These are phyloP conservation scores for Conidiobolus coronatus DNA, from an alignment of 371 early-diverging fungal genomes.

Conservation along the genomic window DNA sequence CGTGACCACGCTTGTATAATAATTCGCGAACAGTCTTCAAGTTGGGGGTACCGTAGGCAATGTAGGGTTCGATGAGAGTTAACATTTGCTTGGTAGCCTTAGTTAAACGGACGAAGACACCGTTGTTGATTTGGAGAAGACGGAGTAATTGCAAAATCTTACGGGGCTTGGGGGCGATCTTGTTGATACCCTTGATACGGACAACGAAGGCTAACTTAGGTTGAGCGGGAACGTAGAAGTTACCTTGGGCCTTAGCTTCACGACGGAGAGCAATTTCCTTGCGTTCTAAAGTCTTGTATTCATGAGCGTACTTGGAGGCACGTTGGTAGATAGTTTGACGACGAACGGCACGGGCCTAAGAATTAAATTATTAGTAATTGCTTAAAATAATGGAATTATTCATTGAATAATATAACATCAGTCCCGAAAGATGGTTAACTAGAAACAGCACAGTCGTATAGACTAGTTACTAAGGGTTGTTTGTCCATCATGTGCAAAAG, in stretches of 20 bases:
- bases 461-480: slow-evolving; percentile 21
- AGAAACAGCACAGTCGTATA: slow-evolving; percentile 31
- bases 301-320: slow-evolving; percentile 86
- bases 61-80: slow-evolving; percentile 92
- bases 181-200: slow-evolving; percentile 93
- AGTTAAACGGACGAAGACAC: slow-evolving; percentile 95
- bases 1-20: slow-evolving; percentile 99
- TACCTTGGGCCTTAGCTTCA: slow-evolving; percentile 73
- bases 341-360: slow-evolving; percentile 49
- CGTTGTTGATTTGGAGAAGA: slow-evolving; percentile 98
- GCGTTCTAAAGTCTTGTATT: slow-evolving; percentile 76
- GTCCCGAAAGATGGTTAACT: slow-evolving; percentile 73
- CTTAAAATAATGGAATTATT: not conserved
- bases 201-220: slow-evolving; percentile 95
- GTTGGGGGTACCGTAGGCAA: slow-evolving; percentile 95
- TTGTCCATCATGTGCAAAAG: slow-evolving; percentile 23
- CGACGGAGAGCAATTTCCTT: slow-evolving; percentile 75
- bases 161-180: slow-evolving; percentile 97
- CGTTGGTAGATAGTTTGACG: slow-evolving; percentile 93
- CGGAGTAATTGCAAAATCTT: slow-evolving; percentile 98
- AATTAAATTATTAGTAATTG: not conserved
- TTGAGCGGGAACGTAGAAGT: slow-evolving; percentile 91
- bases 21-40: slow-evolving; percentile 97
- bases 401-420: slow-evolving; percentile 15
- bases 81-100: slow-evolving; percentile 98